Percentiles rank a stretch among this genome's conserved stretches.
Conservation (phyloP, 805 yeast species). For the Yarrowia hollandica region DNA sequence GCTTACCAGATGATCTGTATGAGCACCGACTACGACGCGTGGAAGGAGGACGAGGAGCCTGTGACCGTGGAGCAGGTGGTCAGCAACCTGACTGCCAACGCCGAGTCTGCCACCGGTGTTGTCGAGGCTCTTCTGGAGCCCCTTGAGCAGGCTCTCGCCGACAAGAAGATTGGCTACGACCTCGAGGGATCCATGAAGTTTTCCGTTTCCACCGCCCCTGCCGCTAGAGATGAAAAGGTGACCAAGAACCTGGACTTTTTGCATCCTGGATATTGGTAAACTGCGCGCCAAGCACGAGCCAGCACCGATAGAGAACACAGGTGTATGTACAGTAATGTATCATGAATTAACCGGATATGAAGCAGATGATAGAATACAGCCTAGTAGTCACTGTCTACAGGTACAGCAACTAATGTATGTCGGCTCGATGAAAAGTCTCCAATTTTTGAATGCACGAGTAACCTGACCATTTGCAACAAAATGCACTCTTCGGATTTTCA, state of each 20-base stretch:
- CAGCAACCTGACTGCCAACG: conserved; percentile 83
- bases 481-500: too few species aligned
- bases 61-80: conserved; percentile 98
- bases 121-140: conserved; percentile 68
- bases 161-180: conserved; percentile 66
- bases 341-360: too few species aligned
- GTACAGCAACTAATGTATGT: too few species aligned
- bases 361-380: too few species aligned
- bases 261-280: conserved; percentile 87
- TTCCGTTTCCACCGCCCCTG: conserved; percentile 74
- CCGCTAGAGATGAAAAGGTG: conserved; percentile 69
- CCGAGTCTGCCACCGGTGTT: conserved; percentile 77
- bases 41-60: conserved; percentile 94
- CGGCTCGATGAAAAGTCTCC: too few species aligned
- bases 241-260: conserved; percentile 79
- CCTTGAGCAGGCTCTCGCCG: conserved; percentile 57
- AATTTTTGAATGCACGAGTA: too few species aligned
- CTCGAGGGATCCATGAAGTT: conserved; percentile 75
- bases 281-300: too few species aligned
- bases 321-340: too few species aligned
- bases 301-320: too few species aligned
- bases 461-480: too few species aligned
- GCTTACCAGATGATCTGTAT: conserved; percentile 97
- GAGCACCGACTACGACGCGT: conserved; percentile 98
- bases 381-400: too few species aligned